A percentile compares a stretch with the other conserved stretches of the same genome.
phyloP scores from a whole-genome alignment of 2,329 filamentous ascomycete genomes.

The Zymoseptoria crescenta region DNA sequence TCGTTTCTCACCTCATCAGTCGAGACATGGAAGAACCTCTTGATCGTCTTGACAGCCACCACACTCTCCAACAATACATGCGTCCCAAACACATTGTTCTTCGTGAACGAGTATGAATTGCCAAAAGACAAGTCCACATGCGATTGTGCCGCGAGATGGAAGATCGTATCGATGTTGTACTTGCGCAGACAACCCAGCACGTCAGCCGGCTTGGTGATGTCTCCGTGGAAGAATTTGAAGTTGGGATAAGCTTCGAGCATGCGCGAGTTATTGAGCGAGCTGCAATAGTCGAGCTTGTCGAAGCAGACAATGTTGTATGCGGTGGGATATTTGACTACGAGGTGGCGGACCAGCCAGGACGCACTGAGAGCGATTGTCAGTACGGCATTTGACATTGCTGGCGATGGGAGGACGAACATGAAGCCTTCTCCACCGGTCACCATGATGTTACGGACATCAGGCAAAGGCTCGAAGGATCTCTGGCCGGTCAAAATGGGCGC shows the following conservation, averaged over 20 bases:
- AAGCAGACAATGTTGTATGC: conserved; percentile 75
- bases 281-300: conserved; percentile 78
- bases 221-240: conserved; percentile 72
- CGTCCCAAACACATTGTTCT: conserved; percentile 77
- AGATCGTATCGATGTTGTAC: conserved; percentile 67
- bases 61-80: conserved; percentile 72
- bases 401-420: conserved; percentile 48
- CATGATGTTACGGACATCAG: conserved; percentile 70
- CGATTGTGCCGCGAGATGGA: conserved; percentile 80
- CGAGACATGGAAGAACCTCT: conserved; percentile 71
- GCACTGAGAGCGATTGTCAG: conserved; percentile 46
- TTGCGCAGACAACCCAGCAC: conserved; percentile 64
- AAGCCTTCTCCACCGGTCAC: conserved; percentile 79
- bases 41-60: conserved; percentile 57
- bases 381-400: conserved; percentile 10
- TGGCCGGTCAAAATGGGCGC: conserved; percentile 62
- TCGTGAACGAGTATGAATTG: conserved; percentile 73
- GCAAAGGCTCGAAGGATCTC: conserved; percentile 61
- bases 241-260: conserved; percentile 60
- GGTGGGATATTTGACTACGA: conserved; percentile 63
- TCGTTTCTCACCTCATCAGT: conserved; percentile 51
- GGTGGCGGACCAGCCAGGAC: conserved; percentile 74
- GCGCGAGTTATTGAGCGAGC: conserved; percentile 71
- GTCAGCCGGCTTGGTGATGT: conserved; percentile 63
- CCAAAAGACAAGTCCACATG: conserved; percentile 78